Base-by-base conservation (phyloP, 2,329 filamentous ascomycete genomes). In the Bisporella sp. region DNA sequence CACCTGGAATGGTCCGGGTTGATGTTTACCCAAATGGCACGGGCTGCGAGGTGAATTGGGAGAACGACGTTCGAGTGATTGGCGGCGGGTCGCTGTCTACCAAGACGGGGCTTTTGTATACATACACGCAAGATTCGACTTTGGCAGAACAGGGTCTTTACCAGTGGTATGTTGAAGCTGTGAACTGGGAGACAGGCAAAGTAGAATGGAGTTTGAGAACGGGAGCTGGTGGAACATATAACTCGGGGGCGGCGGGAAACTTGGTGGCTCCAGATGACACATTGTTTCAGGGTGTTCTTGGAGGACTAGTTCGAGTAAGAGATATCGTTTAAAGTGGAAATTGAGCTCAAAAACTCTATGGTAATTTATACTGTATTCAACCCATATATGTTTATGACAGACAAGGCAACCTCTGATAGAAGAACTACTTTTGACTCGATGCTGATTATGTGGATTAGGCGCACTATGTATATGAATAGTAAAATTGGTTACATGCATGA, bases 111-210 rank as follows among this genome's bases (percentile, higher is more conserved):
- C 28, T 47, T 32, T 31, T 47, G 32, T 47, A 47, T 41, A 31
- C 13, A 3, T 47, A 40, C 31, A 29, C 11, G 32, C 33, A 47
- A n/a, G 45, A 47, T 31, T 4, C 28, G 7, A 13, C 39, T 2
- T n/a, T 12, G n/a, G 45, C 31, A 39, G 29, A 39, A 11, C 9
- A 47, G n/a, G 45, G 45, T 8, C 5, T n/a, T n/a, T 47, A 39
- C 8, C 32, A n/a, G 7, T 47, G 45, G 45, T 47, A 41, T 41
- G 33, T 41, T 31, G 28, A 11, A 37, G 45, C 45, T 8, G 28
- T 11, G 12, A 12, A 47, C 21, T 47, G 45, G 45, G 33, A 47
- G 45, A 47, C 45, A 21, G 45, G 45, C 9, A 32, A 41, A 9
- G 7, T 42, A 39, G 37, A 13, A 12, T 48, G 35, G 13, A 33